A percentile compares a stretch with the other conserved stretches of the same genome.
Conservation (phyloP, 495 filamentous ascomycete species). For the Hypoxylon crocopeplum region DNA sequence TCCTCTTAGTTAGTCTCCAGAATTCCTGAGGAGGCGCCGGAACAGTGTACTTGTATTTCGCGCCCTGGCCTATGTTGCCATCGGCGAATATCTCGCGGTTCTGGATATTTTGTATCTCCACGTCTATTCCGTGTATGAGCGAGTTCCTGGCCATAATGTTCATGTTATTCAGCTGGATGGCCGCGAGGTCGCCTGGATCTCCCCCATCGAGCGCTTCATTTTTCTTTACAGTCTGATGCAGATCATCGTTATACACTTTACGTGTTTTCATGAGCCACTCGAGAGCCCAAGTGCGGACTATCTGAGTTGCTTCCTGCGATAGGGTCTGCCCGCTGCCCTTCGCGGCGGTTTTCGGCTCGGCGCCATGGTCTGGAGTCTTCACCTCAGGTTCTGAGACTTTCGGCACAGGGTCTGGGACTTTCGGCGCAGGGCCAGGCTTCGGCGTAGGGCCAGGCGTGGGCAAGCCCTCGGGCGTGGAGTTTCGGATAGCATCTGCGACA, state of each 20-base stretch:
- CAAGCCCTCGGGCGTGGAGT: too few relatives aligned
- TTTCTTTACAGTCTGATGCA: not conserved
- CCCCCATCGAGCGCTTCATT: constrained; percentile 19
- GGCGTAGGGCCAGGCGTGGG: too few relatives aligned
- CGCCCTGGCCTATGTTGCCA: constrained; percentile 7
- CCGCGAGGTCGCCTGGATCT: constrained; percentile 15
- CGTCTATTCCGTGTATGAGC: constrained; percentile 22
- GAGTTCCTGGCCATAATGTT: constrained; percentile 33
- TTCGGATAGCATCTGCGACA: too few relatives aligned
- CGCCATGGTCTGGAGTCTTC: too few relatives aligned
- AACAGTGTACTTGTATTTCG: not conserved
- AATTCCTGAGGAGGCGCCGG: not conserved
- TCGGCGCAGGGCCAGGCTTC: too few relatives aligned
- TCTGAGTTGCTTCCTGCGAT: too few relatives aligned
- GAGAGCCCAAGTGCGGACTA: too few relatives aligned
- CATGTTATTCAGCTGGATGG: constrained; percentile 26
- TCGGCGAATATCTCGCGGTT: not conserved
- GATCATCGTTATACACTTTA: not conserved
- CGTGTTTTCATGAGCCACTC: not conserved
- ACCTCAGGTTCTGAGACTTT: too few relatives aligned
- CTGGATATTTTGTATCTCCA: constrained; percentile 18
- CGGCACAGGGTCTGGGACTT: too few relatives aligned
- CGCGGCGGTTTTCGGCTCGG: too few relatives aligned
- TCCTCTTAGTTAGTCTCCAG: constrained; percentile 7
- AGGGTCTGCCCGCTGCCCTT: too few relatives aligned